A percentile compares a stretch with the other conserved stretches of the same genome.
These are phyloP conservation scores for Cucumis hystrix DNA, from an alignment of 306 rosid genomes.

Conservation along the genomic window DNA sequence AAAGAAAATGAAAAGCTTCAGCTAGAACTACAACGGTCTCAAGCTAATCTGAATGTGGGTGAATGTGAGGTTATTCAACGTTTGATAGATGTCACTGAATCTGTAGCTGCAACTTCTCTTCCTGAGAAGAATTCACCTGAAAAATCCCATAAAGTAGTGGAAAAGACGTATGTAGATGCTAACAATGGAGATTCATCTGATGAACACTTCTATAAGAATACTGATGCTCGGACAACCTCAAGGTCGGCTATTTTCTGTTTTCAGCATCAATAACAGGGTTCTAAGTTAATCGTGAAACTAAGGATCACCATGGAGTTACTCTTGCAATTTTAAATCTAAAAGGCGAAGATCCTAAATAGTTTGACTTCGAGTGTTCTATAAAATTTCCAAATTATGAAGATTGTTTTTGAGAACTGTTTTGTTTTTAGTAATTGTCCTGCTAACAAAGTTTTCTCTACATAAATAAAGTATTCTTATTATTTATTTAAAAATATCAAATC, in stretches of 20 bases:
- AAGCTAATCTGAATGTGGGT: slow-evolving; percentile 59
- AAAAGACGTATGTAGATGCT: slow-evolving; percentile 30
- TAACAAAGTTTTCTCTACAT: not conserved
- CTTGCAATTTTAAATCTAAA: not conserved
- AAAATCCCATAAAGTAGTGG: slow-evolving; percentile 47
- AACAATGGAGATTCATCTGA: slow-evolving; percentile 36
- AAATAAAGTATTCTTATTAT: too few species aligned
- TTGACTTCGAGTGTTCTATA: too few species aligned
- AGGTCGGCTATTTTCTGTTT: slow-evolving; percentile 30
- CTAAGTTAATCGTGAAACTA: not conserved
- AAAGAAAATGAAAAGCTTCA: slow-evolving; percentile 93
- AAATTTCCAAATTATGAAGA: not conserved
- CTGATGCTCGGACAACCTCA: slow-evolving; percentile 28
- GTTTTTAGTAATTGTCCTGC: not conserved
- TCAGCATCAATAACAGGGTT: not conserved
- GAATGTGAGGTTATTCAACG: slow-evolving; percentile 94
- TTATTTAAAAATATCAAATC: not conserved
- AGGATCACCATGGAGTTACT: not conserved
- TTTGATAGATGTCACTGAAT: slow-evolving; percentile 72
- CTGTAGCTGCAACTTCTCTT: slow-evolving; percentile 40
- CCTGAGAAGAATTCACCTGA: slow-evolving; percentile 46
- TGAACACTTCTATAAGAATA: slow-evolving; percentile 33
- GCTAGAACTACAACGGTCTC: slow-evolving; percentile 79
- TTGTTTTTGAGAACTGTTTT: not conserved
- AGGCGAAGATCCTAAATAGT: not conserved